phyloP scores from a whole-genome alignment of 2,329 filamentous ascomycete species.

The Ophiostoma sp. region DNA sequence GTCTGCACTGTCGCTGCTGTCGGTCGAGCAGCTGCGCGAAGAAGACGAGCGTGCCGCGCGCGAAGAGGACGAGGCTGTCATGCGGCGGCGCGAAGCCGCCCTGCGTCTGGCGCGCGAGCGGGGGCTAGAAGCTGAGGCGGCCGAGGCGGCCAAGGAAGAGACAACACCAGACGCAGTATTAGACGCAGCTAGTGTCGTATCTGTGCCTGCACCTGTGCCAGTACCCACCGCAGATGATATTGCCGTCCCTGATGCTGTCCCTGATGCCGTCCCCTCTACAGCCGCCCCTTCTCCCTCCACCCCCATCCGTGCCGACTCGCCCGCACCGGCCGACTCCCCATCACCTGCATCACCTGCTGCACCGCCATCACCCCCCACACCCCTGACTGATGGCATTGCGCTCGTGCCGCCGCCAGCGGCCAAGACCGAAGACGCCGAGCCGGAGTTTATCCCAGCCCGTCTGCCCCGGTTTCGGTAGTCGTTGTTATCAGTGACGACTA shows the following conservation, averaged over 20 bases:
- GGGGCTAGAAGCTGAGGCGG: constrained; percentile 37
- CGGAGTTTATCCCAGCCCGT: constrained; percentile 52
- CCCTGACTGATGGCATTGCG: background rate
- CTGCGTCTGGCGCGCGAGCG: constrained; percentile 46
- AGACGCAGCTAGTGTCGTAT: background rate
- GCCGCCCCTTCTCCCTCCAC: background rate
- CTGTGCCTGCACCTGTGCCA: background rate
- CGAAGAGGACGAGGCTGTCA: constrained; percentile 51
- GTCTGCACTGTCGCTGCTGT: constrained; percentile 36
- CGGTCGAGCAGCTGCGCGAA: constrained; percentile 47
- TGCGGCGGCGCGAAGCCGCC: constrained; percentile 50
- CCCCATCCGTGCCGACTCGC: background rate
- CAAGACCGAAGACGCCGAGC: constrained; percentile 5
- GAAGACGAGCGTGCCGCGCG: constrained; percentile 49
- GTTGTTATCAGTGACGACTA: background rate
- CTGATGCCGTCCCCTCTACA: background rate
- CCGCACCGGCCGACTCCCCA: background rate
- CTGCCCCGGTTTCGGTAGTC: constrained; percentile 46
- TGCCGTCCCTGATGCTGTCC: background rate
- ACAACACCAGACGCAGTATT: background rate
- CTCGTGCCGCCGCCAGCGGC: background rate
- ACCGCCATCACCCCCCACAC: background rate
- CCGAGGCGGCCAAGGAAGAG: background rate
- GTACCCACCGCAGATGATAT: background rate
- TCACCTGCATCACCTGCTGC: background rate